A percentile compares a stretch with the other conserved stretches of the same genome.
phyloP scores from a whole-genome alignment of 2,329 filamentous ascomycete genomes.

The Fusarium lateritium region DNA sequence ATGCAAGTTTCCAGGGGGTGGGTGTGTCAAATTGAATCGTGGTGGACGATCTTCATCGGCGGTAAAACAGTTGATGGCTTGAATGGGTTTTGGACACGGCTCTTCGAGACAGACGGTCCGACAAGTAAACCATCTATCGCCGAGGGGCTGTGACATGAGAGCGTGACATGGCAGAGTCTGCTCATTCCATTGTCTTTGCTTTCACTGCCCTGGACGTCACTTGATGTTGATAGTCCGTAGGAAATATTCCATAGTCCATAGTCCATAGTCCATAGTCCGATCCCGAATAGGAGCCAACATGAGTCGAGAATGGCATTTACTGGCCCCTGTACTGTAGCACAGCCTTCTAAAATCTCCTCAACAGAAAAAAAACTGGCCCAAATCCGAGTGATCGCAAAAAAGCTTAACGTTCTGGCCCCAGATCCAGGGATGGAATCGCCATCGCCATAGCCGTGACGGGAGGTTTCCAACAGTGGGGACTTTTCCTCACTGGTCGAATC shows the following conservation, averaged over 20 bases:
- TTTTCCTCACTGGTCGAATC: conserved; percentile 13
- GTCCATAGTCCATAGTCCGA: no score
- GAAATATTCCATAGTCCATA: no score
- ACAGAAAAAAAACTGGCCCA: conserved; percentile 23
- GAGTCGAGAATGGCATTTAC: conserved; percentile 26
- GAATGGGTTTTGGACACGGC: conserved; percentile 33
- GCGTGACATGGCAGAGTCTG: conserved; percentile 4
- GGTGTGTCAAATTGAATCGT: conserved; percentile 18
- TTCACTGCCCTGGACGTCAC: conserved; percentile 1
- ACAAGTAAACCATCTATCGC: conserved; percentile 5
- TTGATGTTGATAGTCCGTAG: no score
- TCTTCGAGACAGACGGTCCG: conserved; percentile 27
- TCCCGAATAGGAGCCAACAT: not conserved
- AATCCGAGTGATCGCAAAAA: conserved; percentile 13
- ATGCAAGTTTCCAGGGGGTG: conserved; percentile 45
- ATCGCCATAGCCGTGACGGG: conserved; percentile 38
- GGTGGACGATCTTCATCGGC: conserved; percentile 12
- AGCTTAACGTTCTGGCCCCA: conserved; percentile 41
- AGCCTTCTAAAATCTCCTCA: conserved; percentile 33
- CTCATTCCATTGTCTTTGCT: not conserved
- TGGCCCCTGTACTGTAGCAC: conserved; percentile 12
- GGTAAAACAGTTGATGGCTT: conserved; percentile 33
- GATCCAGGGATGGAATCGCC: conserved; percentile 33
- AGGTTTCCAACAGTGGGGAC: conserved; percentile 8
- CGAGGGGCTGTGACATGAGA: conserved; percentile 8